Base-by-base conservation (phyloP, 2,329 filamentous ascomycete genomes). In the Zasmidium cellare region DNA sequence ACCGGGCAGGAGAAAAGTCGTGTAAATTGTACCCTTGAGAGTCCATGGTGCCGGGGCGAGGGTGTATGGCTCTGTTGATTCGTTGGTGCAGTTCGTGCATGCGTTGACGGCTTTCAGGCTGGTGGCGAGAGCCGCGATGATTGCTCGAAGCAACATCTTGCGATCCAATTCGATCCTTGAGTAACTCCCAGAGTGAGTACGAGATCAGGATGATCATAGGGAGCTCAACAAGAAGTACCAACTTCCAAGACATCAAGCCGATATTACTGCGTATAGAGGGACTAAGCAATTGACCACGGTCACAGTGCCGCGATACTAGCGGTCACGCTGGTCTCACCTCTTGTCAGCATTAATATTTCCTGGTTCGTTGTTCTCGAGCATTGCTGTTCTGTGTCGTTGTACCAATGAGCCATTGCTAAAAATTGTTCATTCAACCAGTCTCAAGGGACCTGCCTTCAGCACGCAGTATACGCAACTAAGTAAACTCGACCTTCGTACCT, bases 11-110 rank as follows among this genome's bases (percentile, higher is more conserved):
- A 63, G 50, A 46, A 63, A 58, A 18, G 53, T 35, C 1, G 55
- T 55, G 44, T 63, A 63, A 11, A 63, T 51, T 11, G 56, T 57
- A 24, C 55, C 60, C 54, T 60, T 60, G n/a, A 63, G 20, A 35
- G 58, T 52, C 60, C 60, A 63, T 53, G 58, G 60, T 51, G 60
- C 52, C 23, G 50, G 55, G 1, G 35, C 51, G 11, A 38, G 53
- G 12, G 51, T 51, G 38, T 57, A 57, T 1, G 60, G 60, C 19
- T 63, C 55, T 3, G 60, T 46, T 9, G 60, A 63, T 18, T 60
- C 60, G 50, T 60, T 63, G n/a, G 58, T 60, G 52, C 58, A 63
- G 41, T 53, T 53, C 11, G 49, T 59, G 44, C 59, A 61, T 14
- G 56, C 59, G 6, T 46, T 7, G 9, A 16, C 47, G 23, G 47